Percentiles rank a stretch among this genome's conserved stretches.
Conservation (phyloP, 495 filamentous ascomycete genomes). For the Neurospora terricola region DNA sequence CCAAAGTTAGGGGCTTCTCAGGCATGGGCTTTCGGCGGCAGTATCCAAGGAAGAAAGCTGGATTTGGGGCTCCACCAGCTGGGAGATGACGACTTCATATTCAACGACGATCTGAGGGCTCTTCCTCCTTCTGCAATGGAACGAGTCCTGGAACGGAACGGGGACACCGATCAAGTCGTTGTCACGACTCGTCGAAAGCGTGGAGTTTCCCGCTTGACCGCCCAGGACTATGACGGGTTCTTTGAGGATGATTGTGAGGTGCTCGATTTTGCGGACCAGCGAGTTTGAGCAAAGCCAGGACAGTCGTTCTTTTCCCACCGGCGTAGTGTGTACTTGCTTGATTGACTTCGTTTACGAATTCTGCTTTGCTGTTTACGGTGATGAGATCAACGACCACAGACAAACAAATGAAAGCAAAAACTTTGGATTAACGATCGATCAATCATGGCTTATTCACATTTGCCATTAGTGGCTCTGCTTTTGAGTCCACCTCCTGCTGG, state of each 20-base stretch:
- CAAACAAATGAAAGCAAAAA: not conserved
- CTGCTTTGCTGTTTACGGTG: slow-evolving; percentile 2
- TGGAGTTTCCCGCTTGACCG: slow-evolving; percentile 35
- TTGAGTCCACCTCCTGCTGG: not conserved
- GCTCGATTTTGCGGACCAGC: slow-evolving; percentile 79
- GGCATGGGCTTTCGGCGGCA: slow-evolving; percentile 64
- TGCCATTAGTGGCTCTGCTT: not conserved
- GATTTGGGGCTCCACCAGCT: slow-evolving; percentile 42
- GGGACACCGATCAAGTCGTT: slow-evolving; percentile 61
- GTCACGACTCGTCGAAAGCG: slow-evolving; percentile 66
- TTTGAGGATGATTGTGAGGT: slow-evolving; percentile 94
- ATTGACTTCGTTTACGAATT: not conserved
- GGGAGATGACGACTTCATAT: slow-evolving; percentile 43
- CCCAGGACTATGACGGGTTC: slow-evolving; percentile 66
- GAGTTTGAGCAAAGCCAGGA: slow-evolving; percentile 45
- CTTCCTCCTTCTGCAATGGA: slow-evolving; percentile 48
- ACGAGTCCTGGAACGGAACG: slow-evolving; percentile 47
- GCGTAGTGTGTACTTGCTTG: not conserved
- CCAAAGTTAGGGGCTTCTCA: slow-evolving; percentile 4
- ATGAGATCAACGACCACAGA: not conserved
- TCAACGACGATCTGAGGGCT: slow-evolving; percentile 41
- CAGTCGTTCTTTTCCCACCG: slow-evolving; percentile 4
- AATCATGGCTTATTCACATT: not conserved
- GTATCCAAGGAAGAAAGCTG: slow-evolving; percentile 50
- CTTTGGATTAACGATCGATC: not conserved